Conservation (phyloP, 1,139 yeast species). For the Taphrina populina region DNA sequence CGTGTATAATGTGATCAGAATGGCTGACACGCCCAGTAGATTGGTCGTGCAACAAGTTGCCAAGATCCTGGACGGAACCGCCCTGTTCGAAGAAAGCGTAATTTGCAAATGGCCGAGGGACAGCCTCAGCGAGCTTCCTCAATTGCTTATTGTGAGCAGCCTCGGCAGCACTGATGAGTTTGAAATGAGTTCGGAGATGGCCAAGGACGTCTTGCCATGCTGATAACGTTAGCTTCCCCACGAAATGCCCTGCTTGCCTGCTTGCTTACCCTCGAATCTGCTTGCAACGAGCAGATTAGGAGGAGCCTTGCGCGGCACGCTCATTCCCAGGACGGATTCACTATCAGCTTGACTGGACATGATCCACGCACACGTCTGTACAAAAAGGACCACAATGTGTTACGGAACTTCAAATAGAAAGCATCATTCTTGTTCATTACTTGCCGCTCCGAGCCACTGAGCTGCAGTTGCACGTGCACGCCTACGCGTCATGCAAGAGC, state of each 20-base stretch:
- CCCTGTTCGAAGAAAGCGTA: slow-evolving; percentile 24
- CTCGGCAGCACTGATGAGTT: slow-evolving; percentile 22
- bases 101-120: slow-evolving; percentile 18
- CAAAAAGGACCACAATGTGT: no score
- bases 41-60: slow-evolving; percentile 18
- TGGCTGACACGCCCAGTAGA: slow-evolving; percentile 22
- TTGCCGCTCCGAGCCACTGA: no score
- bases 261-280: slow-evolving; percentile 14
- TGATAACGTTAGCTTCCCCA: neutral
- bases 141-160: slow-evolving; percentile 21
- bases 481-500: no score
- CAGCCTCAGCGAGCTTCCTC: slow-evolving; percentile 20
- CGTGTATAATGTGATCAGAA: slow-evolving; percentile 48
- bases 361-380: no score
- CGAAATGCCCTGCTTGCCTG: neutral
- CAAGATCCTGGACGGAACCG: slow-evolving; percentile 25
- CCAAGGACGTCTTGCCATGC: slow-evolving; percentile 27
- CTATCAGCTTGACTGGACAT: slow-evolving; percentile 15
- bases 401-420: no score
- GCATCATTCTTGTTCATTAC: no score
- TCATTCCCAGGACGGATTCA: slow-evolving; percentile 10
- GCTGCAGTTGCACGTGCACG: no score
- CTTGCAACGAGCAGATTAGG: slow-evolving; percentile 12
- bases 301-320: slow-evolving; percentile 15
- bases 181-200: slow-evolving; percentile 6